Conservation (phyloP, 208 protist genomes). For the Angomonas desouzai region DNA sequence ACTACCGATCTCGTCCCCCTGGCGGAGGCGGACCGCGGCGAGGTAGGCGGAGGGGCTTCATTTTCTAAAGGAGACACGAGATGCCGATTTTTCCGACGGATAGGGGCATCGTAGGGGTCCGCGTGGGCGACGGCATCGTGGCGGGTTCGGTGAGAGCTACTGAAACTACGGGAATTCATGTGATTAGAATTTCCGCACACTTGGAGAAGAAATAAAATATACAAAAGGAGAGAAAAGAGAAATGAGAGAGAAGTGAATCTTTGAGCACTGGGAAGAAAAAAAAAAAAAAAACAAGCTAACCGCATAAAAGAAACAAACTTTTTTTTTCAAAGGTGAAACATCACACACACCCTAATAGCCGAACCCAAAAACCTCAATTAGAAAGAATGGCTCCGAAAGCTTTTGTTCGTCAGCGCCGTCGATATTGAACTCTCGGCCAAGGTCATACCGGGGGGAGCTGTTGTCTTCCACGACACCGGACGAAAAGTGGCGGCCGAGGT, state of each 20-base stretch:
- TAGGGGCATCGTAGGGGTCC: neutral
- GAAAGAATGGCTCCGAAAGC: constrained; percentile 50
- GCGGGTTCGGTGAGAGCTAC: neutral
- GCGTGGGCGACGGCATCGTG: neutral
- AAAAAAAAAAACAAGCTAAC: too few species aligned
- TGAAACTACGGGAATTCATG: neutral
- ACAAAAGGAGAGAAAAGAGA: constrained; percentile 7
- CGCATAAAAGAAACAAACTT: neutral
- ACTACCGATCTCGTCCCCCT: neutral
- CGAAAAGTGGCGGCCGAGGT: constrained; percentile 50
- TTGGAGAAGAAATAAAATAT: neutral
- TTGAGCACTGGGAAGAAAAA: neutral
- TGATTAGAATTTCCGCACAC: neutral
- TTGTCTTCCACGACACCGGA: constrained; percentile 47
- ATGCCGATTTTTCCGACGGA: neutral
- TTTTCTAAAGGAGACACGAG: constrained; percentile 8
- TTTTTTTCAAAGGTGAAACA: too few species aligned
- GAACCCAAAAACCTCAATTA: constrained; percentile 80
- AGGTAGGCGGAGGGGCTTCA: neutral
- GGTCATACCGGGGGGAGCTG: constrained; percentile 38
- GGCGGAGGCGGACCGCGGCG: neutral
- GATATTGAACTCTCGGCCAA: constrained; percentile 70
- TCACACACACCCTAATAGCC: constrained; percentile 26
- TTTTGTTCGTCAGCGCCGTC: constrained; percentile 35
- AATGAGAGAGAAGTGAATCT: neutral